Evolutionary conservation across 2,329 filamentous ascomycete species (phyloP).

Genomic region (Beauveria bassiana): DNA sequence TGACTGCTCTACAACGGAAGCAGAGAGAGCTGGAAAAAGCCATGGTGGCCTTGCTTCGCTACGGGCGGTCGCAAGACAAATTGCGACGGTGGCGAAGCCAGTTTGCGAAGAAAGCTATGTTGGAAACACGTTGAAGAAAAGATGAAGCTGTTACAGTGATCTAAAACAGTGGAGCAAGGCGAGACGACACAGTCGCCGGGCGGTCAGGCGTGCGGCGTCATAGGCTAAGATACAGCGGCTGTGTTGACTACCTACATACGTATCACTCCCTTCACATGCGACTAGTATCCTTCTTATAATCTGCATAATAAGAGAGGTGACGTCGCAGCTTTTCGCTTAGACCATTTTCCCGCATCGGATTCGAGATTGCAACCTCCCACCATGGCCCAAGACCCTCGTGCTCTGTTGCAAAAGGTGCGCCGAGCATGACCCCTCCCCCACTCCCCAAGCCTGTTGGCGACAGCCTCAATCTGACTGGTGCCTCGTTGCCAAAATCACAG

Average conservation of each 20-base stretch:
- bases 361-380: conserved; percentile 7
- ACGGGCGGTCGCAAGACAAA: no score
- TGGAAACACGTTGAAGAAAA: background rate
- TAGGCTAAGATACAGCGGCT: background rate
- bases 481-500: conserved; percentile 36
- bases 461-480: background rate
- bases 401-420: conserved; percentile 67
- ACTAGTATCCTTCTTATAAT: background rate
- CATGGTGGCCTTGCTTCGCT: background rate
- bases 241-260: background rate
- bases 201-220: conserved; percentile 11
- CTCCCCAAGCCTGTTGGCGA: background rate
- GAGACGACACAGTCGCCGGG: background rate
- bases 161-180: conserved; percentile 6
- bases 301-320: background rate
- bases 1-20: conserved; percentile 21
- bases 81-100: background rate
- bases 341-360: background rate
- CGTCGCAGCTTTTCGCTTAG: background rate
- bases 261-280: conserved; percentile 8
- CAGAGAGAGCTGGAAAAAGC: conserved; percentile 17
- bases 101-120: background rate
- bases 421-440: conserved; percentile 20
- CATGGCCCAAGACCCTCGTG: conserved; percentile 73
- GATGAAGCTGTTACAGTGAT: background rate